A percentile compares a stretch with the other conserved stretches of the same genome.
phyloP scores from a whole-genome alignment of 495 filamentous ascomycete species.

The Penicillium flavigenum region DNA sequence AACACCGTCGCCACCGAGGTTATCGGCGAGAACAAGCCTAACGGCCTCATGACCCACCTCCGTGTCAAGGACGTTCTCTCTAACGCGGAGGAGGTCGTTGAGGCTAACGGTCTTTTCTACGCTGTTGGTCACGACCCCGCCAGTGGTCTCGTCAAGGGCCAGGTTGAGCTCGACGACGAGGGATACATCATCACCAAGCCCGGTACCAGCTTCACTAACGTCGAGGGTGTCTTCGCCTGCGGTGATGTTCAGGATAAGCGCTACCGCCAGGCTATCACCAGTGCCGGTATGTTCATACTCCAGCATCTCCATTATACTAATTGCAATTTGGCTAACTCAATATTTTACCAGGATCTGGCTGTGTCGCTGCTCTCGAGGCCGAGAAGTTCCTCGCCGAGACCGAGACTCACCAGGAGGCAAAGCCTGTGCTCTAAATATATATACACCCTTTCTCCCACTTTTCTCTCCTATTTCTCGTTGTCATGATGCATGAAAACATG shows the following conservation, averaged over 20 bases:
- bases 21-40: constrained; percentile 71
- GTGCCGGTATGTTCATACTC: constrained; percentile 69
- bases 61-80: constrained; percentile 74
- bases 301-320: neutral
- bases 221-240: constrained; percentile 92
- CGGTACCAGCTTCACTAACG: constrained; percentile 82
- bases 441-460: constrained; percentile 1
- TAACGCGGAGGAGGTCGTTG: constrained; percentile 74
- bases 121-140: constrained; percentile 97
- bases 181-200: constrained; percentile 87
- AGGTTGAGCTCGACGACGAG: constrained; percentile 82
- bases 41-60: constrained; percentile 80
- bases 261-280: constrained; percentile 96
- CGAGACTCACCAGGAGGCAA: constrained; percentile 50
- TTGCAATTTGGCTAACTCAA: constrained; percentile 12
- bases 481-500: constrained; percentile 18
- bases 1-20: constrained; percentile 80
- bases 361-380: constrained; percentile 90
- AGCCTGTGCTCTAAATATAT: constrained; percentile 53
- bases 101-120: constrained; percentile 95
- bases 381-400: constrained; percentile 85
- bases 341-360: constrained; percentile 71
- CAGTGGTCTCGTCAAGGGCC: constrained; percentile 79
- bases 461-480: constrained; percentile 2
- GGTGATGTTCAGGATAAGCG: constrained; percentile 98